These are phyloP conservation scores for Globisporangium recalcitrans DNA, from an alignment of 352 stramenopile genomes.

Conservation along the genomic window DNA sequence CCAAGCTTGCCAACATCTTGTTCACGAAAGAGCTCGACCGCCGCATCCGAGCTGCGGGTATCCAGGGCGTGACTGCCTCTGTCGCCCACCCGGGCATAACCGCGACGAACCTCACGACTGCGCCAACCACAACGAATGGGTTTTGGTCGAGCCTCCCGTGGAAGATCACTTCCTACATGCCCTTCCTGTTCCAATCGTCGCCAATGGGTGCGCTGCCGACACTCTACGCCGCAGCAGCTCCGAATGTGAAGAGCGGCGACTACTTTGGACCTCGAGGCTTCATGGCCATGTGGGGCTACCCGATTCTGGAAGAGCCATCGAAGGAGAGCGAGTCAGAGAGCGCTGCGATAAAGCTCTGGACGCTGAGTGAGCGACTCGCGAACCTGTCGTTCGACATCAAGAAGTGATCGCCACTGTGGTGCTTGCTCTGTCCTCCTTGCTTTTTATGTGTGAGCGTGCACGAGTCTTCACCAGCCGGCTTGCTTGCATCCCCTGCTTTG, in stretches of 20 bases:
- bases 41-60: slow-evolving; percentile 22
- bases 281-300: slow-evolving; percentile 25
- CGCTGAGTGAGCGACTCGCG: slow-evolving; percentile 36
- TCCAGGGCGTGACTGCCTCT: slow-evolving; percentile 20
- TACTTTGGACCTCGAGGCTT: slow-evolving; percentile 30
- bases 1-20: slow-evolving; percentile 46
- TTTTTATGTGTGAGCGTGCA: too few species aligned
- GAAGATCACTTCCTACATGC: too few species aligned
- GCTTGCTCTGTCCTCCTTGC: too few species aligned
- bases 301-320: slow-evolving; percentile 25
- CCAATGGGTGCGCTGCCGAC: too few species aligned
- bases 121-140: slow-evolving; percentile 7
- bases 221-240: too few species aligned
- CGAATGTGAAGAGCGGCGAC: slow-evolving; percentile 20
- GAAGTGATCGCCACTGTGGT: too few species aligned
- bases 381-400: slow-evolving; percentile 21
- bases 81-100: slow-evolving; percentile 32
- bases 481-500: too few species aligned
- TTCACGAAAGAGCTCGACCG: slow-evolving; percentile 47
- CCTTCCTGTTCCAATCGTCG: too few species aligned
- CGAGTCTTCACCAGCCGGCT: too few species aligned
- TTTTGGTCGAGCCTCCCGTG: slow-evolving; percentile 26
- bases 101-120: slow-evolving; percentile 14
- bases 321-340: slow-evolving; percentile 16
- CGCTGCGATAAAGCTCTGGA: slow-evolving; percentile 30